Conservation (phyloP, 1,284 basidiomycete species). For the Rhodotorula sp. region DNA sequence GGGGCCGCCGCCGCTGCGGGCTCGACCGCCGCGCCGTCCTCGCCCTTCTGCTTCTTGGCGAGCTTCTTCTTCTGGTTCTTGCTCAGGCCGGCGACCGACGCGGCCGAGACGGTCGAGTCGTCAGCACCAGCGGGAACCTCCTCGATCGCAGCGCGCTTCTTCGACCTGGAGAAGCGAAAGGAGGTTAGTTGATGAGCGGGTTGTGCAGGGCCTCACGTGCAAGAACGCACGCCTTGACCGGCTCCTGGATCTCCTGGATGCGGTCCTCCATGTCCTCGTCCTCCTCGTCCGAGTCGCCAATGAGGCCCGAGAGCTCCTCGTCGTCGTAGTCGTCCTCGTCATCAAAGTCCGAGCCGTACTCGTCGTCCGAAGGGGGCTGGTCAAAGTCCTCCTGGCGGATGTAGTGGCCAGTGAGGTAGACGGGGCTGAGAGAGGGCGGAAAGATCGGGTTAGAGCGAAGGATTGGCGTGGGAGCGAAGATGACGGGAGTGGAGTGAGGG, state of each 20-base stretch:
- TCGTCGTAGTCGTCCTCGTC: slow-evolving; percentile 34
- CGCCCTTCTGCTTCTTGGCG: slow-evolving; percentile 71
- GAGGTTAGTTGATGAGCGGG: slow-evolving; percentile 14
- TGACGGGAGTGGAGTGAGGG: background rate
- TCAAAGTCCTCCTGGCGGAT: slow-evolving; percentile 55
- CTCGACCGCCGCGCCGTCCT: slow-evolving; percentile 59
- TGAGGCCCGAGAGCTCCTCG: slow-evolving; percentile 23
- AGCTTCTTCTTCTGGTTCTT: slow-evolving; percentile 67
- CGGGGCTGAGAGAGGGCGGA: slow-evolving; percentile 49
- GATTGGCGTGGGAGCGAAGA: slow-evolving; percentile 4
- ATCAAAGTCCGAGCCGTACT: slow-evolving; percentile 59
- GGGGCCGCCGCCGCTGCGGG: slow-evolving; percentile 54
- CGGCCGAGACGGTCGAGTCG: slow-evolving; percentile 33
- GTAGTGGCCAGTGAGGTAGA: slow-evolving; percentile 89
- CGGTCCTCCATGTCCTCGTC: slow-evolving; percentile 56
- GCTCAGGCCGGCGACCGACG: slow-evolving; percentile 30
- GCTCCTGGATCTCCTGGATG: slow-evolving; percentile 59
- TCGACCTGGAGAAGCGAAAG: slow-evolving; percentile 22
- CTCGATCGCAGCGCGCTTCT: slow-evolving; percentile 39
- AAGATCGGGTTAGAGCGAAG: too few relatives aligned
- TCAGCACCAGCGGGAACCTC: slow-evolving; percentile 33
- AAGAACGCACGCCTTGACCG: slow-evolving; percentile 45
- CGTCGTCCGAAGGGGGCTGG: slow-evolving; percentile 54
- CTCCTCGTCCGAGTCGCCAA: slow-evolving; percentile 33
- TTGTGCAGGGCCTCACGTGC: background rate